These are phyloP conservation scores for Collybia mongolica DNA, from an alignment of 768 basidiomycete species.

Conservation along the genomic window DNA sequence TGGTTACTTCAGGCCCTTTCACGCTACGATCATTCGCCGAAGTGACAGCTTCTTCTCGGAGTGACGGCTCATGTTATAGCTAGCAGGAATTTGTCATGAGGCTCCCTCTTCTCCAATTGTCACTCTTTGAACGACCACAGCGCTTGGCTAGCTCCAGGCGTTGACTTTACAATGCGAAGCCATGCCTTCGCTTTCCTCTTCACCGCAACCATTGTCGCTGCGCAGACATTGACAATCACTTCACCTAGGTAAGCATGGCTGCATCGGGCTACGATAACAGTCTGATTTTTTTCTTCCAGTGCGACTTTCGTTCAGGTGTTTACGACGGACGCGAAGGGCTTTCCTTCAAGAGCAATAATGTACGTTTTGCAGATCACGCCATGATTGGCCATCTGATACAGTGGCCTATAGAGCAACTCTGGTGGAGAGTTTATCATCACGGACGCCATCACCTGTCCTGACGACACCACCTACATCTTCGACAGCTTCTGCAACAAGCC, in stretches of 20 bases:
- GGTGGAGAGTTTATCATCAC: conserved; percentile 5
- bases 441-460: conserved; percentile 5
- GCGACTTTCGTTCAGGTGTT: conserved; percentile 3
- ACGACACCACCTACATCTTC: background rate
- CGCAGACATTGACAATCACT: conserved; percentile 10
- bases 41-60: conserved; percentile 13
- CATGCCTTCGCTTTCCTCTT: background rate
- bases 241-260: background rate
- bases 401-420: conserved; percentile 6
- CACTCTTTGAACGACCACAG: conserved; percentile 3
- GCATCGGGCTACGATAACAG: background rate
- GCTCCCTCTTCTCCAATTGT: conserved; percentile 1
- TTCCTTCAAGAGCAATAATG: conserved; percentile 1
- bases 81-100: conserved; percentile 6
- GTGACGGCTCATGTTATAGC: conserved; percentile 6
- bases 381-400: background rate
- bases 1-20: conserved; percentile 7
- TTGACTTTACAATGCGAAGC: conserved; percentile 8
- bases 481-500: background rate
- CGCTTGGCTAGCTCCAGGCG: conserved; percentile 3
- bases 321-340: conserved; percentile 4
- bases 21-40: conserved; percentile 12
- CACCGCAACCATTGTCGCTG: background rate
- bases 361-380: background rate
- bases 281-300: background rate